Evolutionary conservation across 768 basidiomycete species (phyloP).

Genomic region (Phylloporus sp.): DNA sequence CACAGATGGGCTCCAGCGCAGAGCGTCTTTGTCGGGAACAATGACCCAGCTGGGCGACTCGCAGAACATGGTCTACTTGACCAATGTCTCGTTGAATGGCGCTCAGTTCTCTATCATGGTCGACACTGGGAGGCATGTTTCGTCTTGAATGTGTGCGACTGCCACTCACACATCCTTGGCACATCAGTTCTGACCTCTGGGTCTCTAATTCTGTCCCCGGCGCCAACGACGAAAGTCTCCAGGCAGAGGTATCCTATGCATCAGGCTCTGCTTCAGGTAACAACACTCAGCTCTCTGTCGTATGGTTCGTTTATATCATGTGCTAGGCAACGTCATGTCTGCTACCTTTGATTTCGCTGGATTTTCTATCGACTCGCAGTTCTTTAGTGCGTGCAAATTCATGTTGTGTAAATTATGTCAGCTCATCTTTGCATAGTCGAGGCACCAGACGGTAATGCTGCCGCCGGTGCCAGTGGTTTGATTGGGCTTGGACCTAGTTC

Average conservation of each 20-base stretch:
- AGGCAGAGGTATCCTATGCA: conserved; percentile 48
- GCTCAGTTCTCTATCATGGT: conserved; percentile 33
- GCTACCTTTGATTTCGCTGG: conserved; percentile 30
- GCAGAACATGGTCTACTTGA: conserved; percentile 34
- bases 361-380: conserved; percentile 48
- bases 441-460: conserved; percentile 10
- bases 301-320: background rate
- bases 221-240: conserved; percentile 37
- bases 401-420: background rate
- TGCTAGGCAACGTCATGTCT: conserved; percentile 27
- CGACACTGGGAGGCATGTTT: conserved; percentile 44
- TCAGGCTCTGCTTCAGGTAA: conserved; percentile 50
- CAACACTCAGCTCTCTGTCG: background rate
- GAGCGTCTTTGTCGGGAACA: conserved; percentile 28
- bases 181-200: conserved; percentile 64
- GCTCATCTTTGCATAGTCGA: conserved; percentile 17
- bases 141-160: background rate
- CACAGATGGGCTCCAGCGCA: conserved; percentile 13
- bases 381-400: conserved; percentile 11
- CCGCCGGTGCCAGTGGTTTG: conserved; percentile 30
- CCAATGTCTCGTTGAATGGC: conserved; percentile 40
- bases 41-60: conserved; percentile 25
- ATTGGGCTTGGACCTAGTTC: conserved; percentile 61
- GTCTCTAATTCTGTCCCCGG: conserved; percentile 43
- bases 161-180: conserved; percentile 14